Conservation (phyloP, 371 early-diverging fungal species). For the Thermomucor indicae-seudaticae region DNA sequence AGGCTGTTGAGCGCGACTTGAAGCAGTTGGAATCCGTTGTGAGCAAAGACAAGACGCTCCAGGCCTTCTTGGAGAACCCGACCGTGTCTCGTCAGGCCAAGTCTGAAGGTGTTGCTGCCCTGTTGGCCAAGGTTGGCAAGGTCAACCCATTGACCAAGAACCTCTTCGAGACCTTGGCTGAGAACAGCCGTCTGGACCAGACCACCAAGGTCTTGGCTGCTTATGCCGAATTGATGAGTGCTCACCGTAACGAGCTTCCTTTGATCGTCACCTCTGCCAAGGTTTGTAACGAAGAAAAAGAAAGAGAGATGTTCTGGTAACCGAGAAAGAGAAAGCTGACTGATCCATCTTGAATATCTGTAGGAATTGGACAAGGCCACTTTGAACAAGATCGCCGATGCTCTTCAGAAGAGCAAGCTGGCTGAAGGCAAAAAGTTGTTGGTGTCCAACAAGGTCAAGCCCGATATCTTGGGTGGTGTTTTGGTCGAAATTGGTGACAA, state of each 20-base stretch:
- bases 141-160: slow-evolving; percentile 81
- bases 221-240: slow-evolving; percentile 84
- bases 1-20: slow-evolving; percentile 86
- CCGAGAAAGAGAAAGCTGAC: neutral
- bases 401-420: slow-evolving; percentile 49
- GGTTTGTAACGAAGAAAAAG: slow-evolving; percentile 26
- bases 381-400: slow-evolving; percentile 48
- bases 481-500: slow-evolving; percentile 96
- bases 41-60: slow-evolving; percentile 70
- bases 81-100: slow-evolving; percentile 75
- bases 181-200: slow-evolving; percentile 91
- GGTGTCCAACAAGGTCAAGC: slow-evolving; percentile 90
- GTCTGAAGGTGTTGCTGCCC: slow-evolving; percentile 65
- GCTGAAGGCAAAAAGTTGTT: slow-evolving; percentile 60
- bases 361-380: slow-evolving; percentile 51
- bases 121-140: slow-evolving; percentile 62
- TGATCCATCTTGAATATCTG: neutral
- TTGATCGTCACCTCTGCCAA: slow-evolving; percentile 91
- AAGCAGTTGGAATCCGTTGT: slow-evolving; percentile 62
- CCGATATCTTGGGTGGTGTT: slow-evolving; percentile 93
- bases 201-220: slow-evolving; percentile 78
- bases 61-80: slow-evolving; percentile 82
- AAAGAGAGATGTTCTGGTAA: no score
- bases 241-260: slow-evolving; percentile 88
- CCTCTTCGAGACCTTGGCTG: slow-evolving; percentile 87